Evolutionary conservation across 306 rosid species (phyloP), one percentile per base, ranked within the genome.

Genomic region (Sphenostylis stenocarpa): DNA sequence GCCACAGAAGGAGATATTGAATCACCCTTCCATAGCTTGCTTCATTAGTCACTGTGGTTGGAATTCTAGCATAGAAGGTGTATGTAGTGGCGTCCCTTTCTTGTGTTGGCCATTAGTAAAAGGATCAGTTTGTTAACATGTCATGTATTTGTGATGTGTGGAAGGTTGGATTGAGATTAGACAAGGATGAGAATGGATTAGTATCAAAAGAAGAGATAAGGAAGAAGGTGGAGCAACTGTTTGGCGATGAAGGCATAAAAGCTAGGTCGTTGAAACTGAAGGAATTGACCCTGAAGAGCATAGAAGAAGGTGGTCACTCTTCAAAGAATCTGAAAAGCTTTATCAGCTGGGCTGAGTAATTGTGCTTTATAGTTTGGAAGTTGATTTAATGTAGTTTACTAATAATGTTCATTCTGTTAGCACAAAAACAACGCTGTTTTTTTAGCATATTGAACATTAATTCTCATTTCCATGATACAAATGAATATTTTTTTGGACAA

Each of bases 11-110:
- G 82, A 75, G 66, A 77, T 76, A 23, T 11, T 76, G 43, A 65
- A 36, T 43, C 73, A 76, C 55, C 43, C 66, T 63, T 55, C 80
- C 3, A 48, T 85, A 38, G 73, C 84, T 70, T 85, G 82, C 48
- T 85, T 85, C 52, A 6, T 85, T 33, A 75, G 77, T 14, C 88
- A 85, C 4, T 85, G 86, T 49, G 86, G 86, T 33, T 85, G 86
- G 86, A 85, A 78, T 26, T 85, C 86, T 24, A 57, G 71, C 0
- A 38, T 79, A 11, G 88, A 85, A 70, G 84, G 84, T 56, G 53
- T 70, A 52, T 85, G 38, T 28, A 12, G 20, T 41, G 78, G 69
- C 0, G 43, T 79, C 3, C 88, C 86, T 56, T 85, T 82, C 77
- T 64, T 85, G 84, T 58, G 68, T 39, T 73, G 78, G 78, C 69